These are phyloP conservation scores for Coffea humblotiana DNA, from an alignment of 305 asterid species.

Conservation along the genomic window DNA sequence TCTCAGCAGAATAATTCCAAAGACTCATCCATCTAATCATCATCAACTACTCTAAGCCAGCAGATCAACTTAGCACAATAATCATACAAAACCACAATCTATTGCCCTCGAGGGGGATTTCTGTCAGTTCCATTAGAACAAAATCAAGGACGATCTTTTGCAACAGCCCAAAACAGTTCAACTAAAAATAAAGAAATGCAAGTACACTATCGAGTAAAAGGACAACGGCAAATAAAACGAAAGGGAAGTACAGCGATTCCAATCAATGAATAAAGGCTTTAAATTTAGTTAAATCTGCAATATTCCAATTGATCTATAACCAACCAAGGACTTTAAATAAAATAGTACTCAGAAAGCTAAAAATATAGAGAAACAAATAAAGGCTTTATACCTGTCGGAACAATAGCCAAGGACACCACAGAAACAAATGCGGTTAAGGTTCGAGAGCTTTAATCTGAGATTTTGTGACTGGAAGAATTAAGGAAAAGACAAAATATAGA, in stretches of 20 bases:
- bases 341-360: not conserved
- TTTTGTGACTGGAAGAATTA: not conserved
- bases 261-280: not conserved
- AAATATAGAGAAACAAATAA: not conserved
- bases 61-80: not conserved
- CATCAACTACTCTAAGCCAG: not conserved
- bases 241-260: not conserved
- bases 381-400: not conserved
- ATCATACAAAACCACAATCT: not conserved
- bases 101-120: not conserved
- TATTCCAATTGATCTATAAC: constrained; percentile 2
- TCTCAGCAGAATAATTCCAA: no score
- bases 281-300: not conserved
- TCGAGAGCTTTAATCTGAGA: not conserved
- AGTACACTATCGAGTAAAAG: not conserved
- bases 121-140: not conserved
- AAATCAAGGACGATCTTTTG: not conserved
- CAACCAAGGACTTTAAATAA: constrained; percentile 1
- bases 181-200: not conserved
- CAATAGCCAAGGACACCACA: not conserved
- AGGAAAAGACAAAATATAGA: not conserved
- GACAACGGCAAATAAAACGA: not conserved
- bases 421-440: not conserved
- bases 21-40: not conserved
- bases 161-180: not conserved